Evolutionary conservation across 768 basidiomycete genomes (phyloP).

Genomic region (Tylopilus felleus): DNA sequence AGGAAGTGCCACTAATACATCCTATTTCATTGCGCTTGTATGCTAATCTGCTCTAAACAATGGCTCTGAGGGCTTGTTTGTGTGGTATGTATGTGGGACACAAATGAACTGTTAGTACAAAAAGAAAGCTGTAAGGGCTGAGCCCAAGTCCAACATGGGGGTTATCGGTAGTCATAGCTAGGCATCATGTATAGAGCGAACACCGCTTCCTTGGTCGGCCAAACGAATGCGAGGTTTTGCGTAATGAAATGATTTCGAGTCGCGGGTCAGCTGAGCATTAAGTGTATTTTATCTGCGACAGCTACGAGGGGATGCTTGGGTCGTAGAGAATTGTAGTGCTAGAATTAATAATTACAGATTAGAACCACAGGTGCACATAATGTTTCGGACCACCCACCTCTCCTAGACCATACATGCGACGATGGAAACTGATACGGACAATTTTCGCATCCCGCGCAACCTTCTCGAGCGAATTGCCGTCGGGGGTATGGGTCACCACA

Average conservation of each 20-base stretch:
- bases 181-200: neutral
- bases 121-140: neutral
- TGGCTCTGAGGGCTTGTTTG: neutral
- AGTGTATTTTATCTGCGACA: constrained; percentile 31
- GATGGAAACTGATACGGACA: constrained; percentile 85
- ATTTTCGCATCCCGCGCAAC: constrained; percentile 36
- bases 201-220: neutral
- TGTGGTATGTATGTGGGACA: constrained; percentile 15
- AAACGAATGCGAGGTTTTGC: neutral
- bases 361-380: neutral
- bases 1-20: neutral
- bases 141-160: neutral
- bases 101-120: neutral
- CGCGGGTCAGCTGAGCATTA: constrained; percentile 26
- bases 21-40: neutral
- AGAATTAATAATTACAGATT: constrained; percentile 8
- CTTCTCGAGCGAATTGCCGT: constrained; percentile 28
- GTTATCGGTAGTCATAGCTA: neutral
- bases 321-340: constrained; percentile 89
- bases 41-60: constrained; percentile 2
- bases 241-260: neutral
- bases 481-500: constrained; percentile 78
- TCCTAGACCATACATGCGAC: constrained; percentile 91
- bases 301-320: constrained; percentile 40
- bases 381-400: constrained; percentile 57